Conservation (phyloP, 2,329 filamentous ascomycete genomes). For the Penicillium palitans region DNA sequence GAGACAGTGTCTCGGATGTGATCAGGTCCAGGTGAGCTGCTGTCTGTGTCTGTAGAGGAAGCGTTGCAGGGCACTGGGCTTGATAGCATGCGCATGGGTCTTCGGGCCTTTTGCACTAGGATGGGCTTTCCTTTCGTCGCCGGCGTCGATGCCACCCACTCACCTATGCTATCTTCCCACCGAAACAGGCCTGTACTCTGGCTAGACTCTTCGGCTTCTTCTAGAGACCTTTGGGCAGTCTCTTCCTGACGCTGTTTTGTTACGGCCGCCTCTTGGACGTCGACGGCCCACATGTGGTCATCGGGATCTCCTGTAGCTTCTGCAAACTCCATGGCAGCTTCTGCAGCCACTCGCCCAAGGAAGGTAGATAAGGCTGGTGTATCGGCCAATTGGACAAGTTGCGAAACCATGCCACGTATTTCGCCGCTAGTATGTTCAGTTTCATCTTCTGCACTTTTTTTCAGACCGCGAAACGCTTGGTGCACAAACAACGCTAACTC, state of each 20-base stretch:
- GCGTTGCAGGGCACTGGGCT: slow-evolving; percentile 18
- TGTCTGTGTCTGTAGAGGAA: slow-evolving; percentile 31
- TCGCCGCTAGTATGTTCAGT: slow-evolving; percentile 27
- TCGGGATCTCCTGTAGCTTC: slow-evolving; percentile 40
- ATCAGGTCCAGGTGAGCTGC: slow-evolving; percentile 24
- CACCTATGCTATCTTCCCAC: slow-evolving; percentile 59
- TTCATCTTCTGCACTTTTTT: slow-evolving; percentile 26
- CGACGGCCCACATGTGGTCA: slow-evolving; percentile 42
- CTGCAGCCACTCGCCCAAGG: slow-evolving; percentile 39
- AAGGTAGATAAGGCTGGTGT: slow-evolving; percentile 29
- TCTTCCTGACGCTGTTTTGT: slow-evolving; percentile 19
- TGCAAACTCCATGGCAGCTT: slow-evolving; percentile 44
- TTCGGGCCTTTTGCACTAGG: background rate
- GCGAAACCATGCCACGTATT: slow-evolving; percentile 30
- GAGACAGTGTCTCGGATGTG: slow-evolving; percentile 24
- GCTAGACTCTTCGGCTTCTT: slow-evolving; percentile 16
- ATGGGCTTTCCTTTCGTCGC: slow-evolving; percentile 26
- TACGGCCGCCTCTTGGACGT: slow-evolving; percentile 38
- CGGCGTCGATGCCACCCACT: slow-evolving; percentile 57
- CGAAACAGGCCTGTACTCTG: slow-evolving; percentile 39
- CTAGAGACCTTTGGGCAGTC: slow-evolving; percentile 9
- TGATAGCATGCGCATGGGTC: slow-evolving; percentile 4
- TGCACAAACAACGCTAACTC: slow-evolving; percentile 37
- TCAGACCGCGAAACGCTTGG: slow-evolving; percentile 38
- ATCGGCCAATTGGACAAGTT: slow-evolving; percentile 24